Base-by-base conservation (phyloP, 306 rosid genomes). In the Cajanus cajan region DNA sequence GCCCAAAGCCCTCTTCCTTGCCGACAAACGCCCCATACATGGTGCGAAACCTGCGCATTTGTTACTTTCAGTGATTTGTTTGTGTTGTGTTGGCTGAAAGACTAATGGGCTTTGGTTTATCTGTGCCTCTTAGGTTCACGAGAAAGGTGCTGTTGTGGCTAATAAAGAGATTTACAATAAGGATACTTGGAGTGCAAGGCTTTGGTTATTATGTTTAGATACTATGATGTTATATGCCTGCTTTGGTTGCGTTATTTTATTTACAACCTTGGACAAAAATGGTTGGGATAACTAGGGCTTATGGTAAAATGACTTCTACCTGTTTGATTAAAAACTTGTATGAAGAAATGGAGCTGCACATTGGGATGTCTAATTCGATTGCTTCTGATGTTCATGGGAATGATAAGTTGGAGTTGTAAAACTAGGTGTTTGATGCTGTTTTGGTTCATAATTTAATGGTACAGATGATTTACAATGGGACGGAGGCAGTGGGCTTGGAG, bases 71-170 rank as follows among this genome's bases (percentile, higher is more conserved):
- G 96, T 10, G 94, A 95, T 64, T 90, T 95, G 90, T 95, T 95
- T 80, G 89, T 95, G 41, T 91, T 87, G 94, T 25, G 91, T 91
- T 65, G 97, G 90, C 44, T 71, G 75, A 15, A 87, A 85, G 31
- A 91, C 87, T 2, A 97, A 95, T 43, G 96, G 91, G 0, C 89
- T 89, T 40, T 76, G 85, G 83, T 90, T 80, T 68, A 84, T 95
- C 87, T 90, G 31, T 1, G 31, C 31, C 3, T 28, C 86, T 14
- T 97, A 95, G 87, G 98, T 98, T 80, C 92, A 91, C 82, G 93
- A 95, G 90, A 90, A 97, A 86, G 94, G 97, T 14, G 98, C 98
- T 24, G 94, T 95, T 25, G 97, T 95, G 14, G 96, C 97, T 0
- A 92, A 96, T 69, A 91, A 95, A 81, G 99, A 93, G 93, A 90